Percentiles rank a stretch among this genome's conserved stretches.
These are phyloP conservation scores for Fusarium verrucosum DNA, from an alignment of 2,329 filamentous ascomycete species.

Conservation along the genomic window DNA sequence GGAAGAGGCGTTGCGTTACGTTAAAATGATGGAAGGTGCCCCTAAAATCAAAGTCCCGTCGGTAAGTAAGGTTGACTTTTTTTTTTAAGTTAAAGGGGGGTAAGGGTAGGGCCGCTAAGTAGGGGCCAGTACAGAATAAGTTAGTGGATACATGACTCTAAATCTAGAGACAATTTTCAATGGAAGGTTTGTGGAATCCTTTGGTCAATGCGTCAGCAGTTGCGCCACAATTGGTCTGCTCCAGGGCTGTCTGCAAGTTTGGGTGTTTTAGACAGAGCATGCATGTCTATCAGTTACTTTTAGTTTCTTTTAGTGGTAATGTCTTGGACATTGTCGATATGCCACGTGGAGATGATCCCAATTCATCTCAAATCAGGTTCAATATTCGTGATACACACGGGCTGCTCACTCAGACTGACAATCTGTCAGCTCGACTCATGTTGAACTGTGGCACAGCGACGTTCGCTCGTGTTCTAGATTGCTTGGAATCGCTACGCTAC, in stretches of 20 bases:
- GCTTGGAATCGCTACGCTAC: not conserved
- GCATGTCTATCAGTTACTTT: not conserved
- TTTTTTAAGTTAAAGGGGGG: not conserved
- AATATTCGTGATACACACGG: slow-evolving; percentile 1
- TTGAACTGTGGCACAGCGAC: not conserved
- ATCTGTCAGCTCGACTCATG: not conserved
- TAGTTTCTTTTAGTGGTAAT: not conserved
- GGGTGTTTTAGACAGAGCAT: not conserved
- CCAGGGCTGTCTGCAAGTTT: not conserved
- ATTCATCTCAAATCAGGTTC: not conserved
- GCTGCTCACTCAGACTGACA: not conserved
- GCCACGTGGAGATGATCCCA: not conserved
- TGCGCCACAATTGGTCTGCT: not conserved
- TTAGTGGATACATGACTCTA: not conserved
- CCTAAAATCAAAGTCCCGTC: slow-evolving; percentile 1
- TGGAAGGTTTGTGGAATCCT: not conserved
- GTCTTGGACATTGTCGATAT: not conserved
- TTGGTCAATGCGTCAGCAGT: slow-evolving; percentile 1
- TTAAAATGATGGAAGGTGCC: not conserved
- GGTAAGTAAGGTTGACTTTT: not conserved
- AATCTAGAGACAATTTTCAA: slow-evolving; percentile 5
- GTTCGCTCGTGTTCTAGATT: not conserved
- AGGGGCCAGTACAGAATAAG: no score
- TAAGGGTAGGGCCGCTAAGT: no score
- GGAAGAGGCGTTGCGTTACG: not conserved